These are phyloP conservation scores for Fraxinus americana DNA, from an alignment of 257 asterid genomes.

Conservation along the genomic window DNA sequence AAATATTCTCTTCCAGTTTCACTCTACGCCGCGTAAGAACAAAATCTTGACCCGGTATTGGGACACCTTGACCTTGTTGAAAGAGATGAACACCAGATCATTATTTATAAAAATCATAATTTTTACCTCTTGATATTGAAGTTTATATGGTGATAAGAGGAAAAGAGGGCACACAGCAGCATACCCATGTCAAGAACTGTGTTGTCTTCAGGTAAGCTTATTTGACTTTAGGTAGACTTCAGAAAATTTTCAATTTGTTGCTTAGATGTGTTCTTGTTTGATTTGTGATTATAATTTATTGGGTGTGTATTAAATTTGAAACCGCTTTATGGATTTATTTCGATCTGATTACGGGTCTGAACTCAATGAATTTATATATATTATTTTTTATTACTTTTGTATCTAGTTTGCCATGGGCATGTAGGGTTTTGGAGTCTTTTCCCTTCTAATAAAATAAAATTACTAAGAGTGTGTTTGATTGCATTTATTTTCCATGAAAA, in stretches of 20 bases:
- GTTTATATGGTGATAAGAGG: conserved; percentile 26
- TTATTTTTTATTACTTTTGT: background rate
- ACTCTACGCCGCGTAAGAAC: background rate
- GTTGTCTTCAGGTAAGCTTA: conserved; percentile 29
- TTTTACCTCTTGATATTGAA: conserved; percentile 5
- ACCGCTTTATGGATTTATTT: background rate
- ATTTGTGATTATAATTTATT: conserved; percentile 7
- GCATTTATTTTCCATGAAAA: no score
- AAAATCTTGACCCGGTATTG: background rate
- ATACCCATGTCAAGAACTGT: conserved; percentile 45
- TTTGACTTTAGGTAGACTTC: conserved; percentile 38
- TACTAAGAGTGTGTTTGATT: no score
- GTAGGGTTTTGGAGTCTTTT: background rate
- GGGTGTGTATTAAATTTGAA: conserved; percentile 13
- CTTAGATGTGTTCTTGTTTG: conserved; percentile 16
- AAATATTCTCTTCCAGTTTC: background rate
- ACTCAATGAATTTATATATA: conserved; percentile 2
- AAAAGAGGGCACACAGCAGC: conserved; percentile 28
- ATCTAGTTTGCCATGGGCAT: conserved; percentile 15
- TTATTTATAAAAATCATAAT: background rate
- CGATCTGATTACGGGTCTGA: conserved; percentile 30
- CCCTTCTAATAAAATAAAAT: background rate
- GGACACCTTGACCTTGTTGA: background rate
- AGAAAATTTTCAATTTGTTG: background rate
- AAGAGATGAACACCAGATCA: background rate